phyloP scores from a whole-genome alignment of 768 basidiomycete genomes.

The Panus rudis region DNA sequence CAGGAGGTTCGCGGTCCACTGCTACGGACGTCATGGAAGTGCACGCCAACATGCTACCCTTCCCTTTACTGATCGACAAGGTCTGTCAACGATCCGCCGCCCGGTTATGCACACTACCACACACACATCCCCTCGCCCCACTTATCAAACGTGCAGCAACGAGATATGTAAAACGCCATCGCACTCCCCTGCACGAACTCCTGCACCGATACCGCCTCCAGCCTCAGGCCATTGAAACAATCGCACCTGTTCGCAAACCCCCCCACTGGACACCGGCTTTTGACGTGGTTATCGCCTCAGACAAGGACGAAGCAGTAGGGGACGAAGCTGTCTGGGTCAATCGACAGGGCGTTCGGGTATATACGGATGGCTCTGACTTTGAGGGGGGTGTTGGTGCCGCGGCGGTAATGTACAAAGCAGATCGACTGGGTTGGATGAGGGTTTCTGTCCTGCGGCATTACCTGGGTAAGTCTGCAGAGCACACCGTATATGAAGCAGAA shows the following conservation, averaged over 20 bases:
- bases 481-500: constrained; percentile 27
- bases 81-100: constrained; percentile 8
- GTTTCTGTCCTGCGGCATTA: constrained; percentile 8
- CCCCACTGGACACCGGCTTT: constrained; percentile 9
- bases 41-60: constrained; percentile 14
- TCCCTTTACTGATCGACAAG: constrained; percentile 12
- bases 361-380: constrained; percentile 24
- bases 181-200: constrained; percentile 16
- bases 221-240: constrained; percentile 13
- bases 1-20: constrained; percentile 18
- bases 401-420: constrained; percentile 18
- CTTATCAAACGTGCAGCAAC: constrained; percentile 6
- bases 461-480: constrained; percentile 16
- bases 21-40: constrained; percentile 16
- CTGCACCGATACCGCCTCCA: constrained; percentile 10
- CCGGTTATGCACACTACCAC: constrained; percentile 15
- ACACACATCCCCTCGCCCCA: constrained; percentile 12
- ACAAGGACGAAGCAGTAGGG: constrained; percentile 6
- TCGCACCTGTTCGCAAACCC: constrained; percentile 5
- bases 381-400: constrained; percentile 23
- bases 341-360: constrained; percentile 9
- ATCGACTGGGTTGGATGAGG: too few species aligned
- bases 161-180: constrained; percentile 12
- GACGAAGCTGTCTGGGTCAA: constrained; percentile 1
- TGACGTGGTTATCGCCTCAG: not conserved